These are phyloP conservation scores for Phylloporus arenicola DNA, from an alignment of 768 basidiomycete species.

Conservation along the genomic window DNA sequence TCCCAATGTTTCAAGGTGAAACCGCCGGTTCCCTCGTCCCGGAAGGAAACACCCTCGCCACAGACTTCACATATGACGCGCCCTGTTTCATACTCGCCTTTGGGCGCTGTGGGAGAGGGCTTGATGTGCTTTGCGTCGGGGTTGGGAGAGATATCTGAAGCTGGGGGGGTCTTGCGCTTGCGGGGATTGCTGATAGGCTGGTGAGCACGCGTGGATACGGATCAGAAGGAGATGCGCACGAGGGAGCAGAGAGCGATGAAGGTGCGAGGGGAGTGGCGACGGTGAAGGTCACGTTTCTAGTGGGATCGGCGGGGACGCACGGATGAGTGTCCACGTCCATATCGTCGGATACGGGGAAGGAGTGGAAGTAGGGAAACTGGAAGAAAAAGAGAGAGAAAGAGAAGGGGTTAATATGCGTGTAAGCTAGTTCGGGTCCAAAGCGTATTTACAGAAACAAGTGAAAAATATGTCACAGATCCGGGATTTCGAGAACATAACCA, in stretches of 20 bases:
- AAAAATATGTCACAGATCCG: constrained; percentile 38
- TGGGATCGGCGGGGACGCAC: constrained; percentile 20
- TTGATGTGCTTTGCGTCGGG: constrained; percentile 7
- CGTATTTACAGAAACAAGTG: constrained; percentile 37
- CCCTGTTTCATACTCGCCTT: constrained; percentile 60
- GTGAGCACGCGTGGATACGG: constrained; percentile 14
- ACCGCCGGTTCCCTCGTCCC: constrained; percentile 55
- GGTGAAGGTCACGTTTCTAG: constrained; percentile 11
- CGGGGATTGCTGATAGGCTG: constrained; percentile 28
- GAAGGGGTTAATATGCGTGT: constrained; percentile 32
- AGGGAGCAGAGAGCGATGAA: constrained; percentile 9
- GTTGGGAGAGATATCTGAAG: constrained; percentile 16
- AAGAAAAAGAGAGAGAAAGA: constrained; percentile 13
- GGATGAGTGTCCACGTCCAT: constrained; percentile 17
- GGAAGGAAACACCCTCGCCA: constrained; percentile 55
- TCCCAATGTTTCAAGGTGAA: constrained; percentile 71
- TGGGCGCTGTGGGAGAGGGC: constrained; percentile 17
- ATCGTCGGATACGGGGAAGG: constrained; percentile 1
- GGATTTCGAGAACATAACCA: constrained; percentile 38
- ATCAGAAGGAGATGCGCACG: constrained; percentile 21
- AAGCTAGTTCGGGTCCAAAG: constrained; percentile 34
- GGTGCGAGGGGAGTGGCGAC: not conserved
- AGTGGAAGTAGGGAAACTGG: constrained; percentile 6
- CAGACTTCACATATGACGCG: constrained; percentile 64
- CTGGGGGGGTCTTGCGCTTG: constrained; percentile 37